Evolutionary conservation across 805 yeast genomes (phyloP).

Genomic region (Tetrapisispora pingtungensis): DNA sequence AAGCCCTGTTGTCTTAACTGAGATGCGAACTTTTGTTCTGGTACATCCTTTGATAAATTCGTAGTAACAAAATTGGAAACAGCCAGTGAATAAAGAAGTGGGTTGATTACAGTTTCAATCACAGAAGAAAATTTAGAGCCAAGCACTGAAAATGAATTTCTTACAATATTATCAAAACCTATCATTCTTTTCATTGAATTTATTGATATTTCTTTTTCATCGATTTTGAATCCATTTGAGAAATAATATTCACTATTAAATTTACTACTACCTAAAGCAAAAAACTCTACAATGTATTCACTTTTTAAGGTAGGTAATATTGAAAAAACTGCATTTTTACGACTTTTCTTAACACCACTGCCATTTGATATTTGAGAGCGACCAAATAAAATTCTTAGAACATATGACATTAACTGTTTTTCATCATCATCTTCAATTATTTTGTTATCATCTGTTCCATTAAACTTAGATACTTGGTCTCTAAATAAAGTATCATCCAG

Average conservation of each 20-base stretch:
- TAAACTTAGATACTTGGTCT: slow-evolving; percentile 67
- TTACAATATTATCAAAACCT: slow-evolving; percentile 49
- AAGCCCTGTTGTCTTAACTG: slow-evolving; percentile 57
- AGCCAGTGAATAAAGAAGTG: slow-evolving; percentile 46
- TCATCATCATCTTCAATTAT: slow-evolving; percentile 55
- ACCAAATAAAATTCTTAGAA: slow-evolving; percentile 75
- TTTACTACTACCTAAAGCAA: slow-evolving; percentile 50
- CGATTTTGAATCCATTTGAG: slow-evolving; percentile 15
- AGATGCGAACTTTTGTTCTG: slow-evolving; percentile 39
- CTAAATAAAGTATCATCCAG: slow-evolving; percentile 76
- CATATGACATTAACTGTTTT: slow-evolving; percentile 52
- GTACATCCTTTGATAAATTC: slow-evolving; percentile 10
- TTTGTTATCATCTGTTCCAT: slow-evolving; percentile 39
- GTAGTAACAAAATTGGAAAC: slow-evolving; percentile 31
- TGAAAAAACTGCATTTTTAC: slow-evolving; percentile 60
- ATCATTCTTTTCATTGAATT: slow-evolving; percentile 38
- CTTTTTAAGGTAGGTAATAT: slow-evolving; percentile 49
- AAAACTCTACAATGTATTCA: slow-evolving; percentile 45
- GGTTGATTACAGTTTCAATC: slow-evolving; percentile 42
- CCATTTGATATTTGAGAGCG: slow-evolving; percentile 62
- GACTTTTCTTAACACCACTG: slow-evolving; percentile 62
- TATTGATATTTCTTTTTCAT: slow-evolving; percentile 21
- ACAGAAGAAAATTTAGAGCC: slow-evolving; percentile 47
- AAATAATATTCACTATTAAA: slow-evolving; percentile 35
- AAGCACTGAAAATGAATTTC: slow-evolving; percentile 31